phyloP scores from a whole-genome alignment of 805 yeast species.

The Jamesozyma gamospora region DNA sequence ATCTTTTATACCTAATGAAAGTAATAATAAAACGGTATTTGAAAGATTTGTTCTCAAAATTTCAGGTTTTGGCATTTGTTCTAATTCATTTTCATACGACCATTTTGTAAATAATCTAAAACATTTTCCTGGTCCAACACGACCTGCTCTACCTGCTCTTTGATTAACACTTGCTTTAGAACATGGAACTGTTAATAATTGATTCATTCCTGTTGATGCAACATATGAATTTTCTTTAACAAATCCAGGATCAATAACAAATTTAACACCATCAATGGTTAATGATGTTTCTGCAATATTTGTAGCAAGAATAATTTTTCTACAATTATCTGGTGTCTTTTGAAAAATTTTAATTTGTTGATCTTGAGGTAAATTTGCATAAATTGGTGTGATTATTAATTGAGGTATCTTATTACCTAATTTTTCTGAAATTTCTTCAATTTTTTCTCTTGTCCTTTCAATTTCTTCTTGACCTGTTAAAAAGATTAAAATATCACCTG shows the following conservation, averaged over 20 bases:
- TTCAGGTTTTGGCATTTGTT: slow-evolving; percentile 78
- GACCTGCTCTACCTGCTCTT: slow-evolving; percentile 96
- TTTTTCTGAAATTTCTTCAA: slow-evolving; percentile 54
- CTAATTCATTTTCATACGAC: slow-evolving; percentile 62
- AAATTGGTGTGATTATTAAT: slow-evolving; percentile 73
- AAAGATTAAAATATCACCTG: slow-evolving; percentile 84
- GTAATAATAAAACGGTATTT: slow-evolving; percentile 60
- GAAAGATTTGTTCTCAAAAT: slow-evolving; percentile 78
- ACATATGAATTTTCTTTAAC: slow-evolving; percentile 87
- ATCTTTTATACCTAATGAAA: slow-evolving; percentile 80
- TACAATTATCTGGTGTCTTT: slow-evolving; percentile 65
- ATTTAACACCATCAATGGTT: slow-evolving; percentile 92
- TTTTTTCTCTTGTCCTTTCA: slow-evolving; percentile 64
- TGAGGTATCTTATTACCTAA: slow-evolving; percentile 53
- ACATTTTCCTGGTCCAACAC: slow-evolving; percentile 95
- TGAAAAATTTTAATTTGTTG: slow-evolving; percentile 74
- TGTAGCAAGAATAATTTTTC: slow-evolving; percentile 90
- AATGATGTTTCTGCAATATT: slow-evolving; percentile 96
- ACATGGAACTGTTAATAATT: slow-evolving; percentile 75
- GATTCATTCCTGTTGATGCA: slow-evolving; percentile 81
- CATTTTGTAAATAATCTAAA: slow-evolving; percentile 74
- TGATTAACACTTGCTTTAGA: slow-evolving; percentile 95
- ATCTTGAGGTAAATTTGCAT: slow-evolving; percentile 84
- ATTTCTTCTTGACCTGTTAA: slow-evolving; percentile 96
- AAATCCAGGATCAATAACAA: slow-evolving; percentile 90